Percentiles rank a stretch among this genome's conserved stretches.
phyloP scores from a whole-genome alignment of 2,329 filamentous ascomycete genomes.

The Balansia obtecta region DNA sequence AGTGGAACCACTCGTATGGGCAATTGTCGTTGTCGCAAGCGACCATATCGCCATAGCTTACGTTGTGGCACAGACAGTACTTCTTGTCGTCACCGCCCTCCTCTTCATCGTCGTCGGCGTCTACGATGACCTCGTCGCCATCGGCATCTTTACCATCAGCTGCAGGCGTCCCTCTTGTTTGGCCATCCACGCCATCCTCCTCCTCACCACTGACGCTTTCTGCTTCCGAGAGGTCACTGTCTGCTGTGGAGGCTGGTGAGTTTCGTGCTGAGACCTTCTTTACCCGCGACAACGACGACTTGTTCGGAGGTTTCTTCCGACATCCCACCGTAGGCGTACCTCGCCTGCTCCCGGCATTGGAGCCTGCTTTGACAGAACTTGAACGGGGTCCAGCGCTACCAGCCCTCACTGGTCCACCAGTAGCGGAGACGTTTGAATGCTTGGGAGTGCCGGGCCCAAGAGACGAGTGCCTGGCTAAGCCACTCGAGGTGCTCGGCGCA shows the following conservation, averaged over 20 bases:
- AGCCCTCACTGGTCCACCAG: conserved; percentile 28
- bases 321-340: conserved; percentile 29
- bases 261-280: conserved; percentile 47
- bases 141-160: conserved; percentile 27
- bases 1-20: conserved; percentile 80
- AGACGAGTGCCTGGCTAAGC: conserved; percentile 49
- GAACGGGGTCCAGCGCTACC: conserved; percentile 49
- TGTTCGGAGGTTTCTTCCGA: conserved; percentile 40
- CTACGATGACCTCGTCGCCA: conserved; percentile 42
- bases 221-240: conserved; percentile 53
- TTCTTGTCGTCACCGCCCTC: conserved; percentile 67
- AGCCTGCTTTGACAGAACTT: conserved; percentile 30
- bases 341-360: conserved; percentile 30
- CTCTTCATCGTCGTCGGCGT: conserved; percentile 47
- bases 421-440: conserved; percentile 15
- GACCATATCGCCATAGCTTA: conserved; percentile 81
- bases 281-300: conserved; percentile 50
- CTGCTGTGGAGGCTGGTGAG: conserved; percentile 49
- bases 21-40: conserved; percentile 77
- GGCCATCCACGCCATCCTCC: conserved; percentile 27
- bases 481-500: conserved; percentile 40
- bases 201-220: conserved; percentile 43
- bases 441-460: conserved; percentile 52
- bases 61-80: conserved; percentile 73
- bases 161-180: conserved; percentile 19